Conservation (phyloP, 2,329 filamentous ascomycete genomes). For the Aspergillus udagawae region DNA sequence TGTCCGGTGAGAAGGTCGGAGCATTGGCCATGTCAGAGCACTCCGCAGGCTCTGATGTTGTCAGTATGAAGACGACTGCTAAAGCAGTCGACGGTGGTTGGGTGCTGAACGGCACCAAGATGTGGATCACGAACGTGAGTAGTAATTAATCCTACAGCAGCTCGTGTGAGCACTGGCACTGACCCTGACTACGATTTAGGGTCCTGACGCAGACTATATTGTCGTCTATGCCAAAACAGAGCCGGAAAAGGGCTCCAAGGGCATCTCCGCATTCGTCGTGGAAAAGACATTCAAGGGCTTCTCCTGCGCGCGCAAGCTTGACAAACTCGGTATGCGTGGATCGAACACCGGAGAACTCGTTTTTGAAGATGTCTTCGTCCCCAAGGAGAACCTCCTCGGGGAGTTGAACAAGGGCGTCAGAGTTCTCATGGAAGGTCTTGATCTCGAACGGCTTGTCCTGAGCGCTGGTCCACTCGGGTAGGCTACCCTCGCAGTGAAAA, state of each 20-base stretch:
- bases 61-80: slow-evolving; percentile 88
- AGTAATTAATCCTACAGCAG: background rate
- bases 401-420: slow-evolving; percentile 74
- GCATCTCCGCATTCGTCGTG: slow-evolving; percentile 92
- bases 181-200: slow-evolving; percentile 28
- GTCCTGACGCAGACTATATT: slow-evolving; percentile 86
- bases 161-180: background rate
- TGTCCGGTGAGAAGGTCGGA: slow-evolving; percentile 76
- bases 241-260: slow-evolving; percentile 74
- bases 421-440: slow-evolving; percentile 93
- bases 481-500: slow-evolving; percentile 1
- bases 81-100: slow-evolving; percentile 80
- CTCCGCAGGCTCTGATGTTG: slow-evolving; percentile 85
- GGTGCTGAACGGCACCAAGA: slow-evolving; percentile 83
- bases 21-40: slow-evolving; percentile 95
- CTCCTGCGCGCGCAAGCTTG: slow-evolving; percentile 81
- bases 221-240: slow-evolving; percentile 97
- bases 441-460: slow-evolving; percentile 88
- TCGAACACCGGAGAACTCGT: slow-evolving; percentile 93
- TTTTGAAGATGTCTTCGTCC: slow-evolving; percentile 88
- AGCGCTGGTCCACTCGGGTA: slow-evolving; percentile 81
- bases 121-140: slow-evolving; percentile 95
- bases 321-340: slow-evolving; percentile 97
- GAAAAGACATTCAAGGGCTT: slow-evolving; percentile 69
- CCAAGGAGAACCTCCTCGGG: slow-evolving; percentile 75